Percentiles rank a stretch among this genome's conserved stretches.
Evolutionary conservation across 768 basidiomycete species (phyloP).

Genomic region (Suillus decipiens): DNA sequence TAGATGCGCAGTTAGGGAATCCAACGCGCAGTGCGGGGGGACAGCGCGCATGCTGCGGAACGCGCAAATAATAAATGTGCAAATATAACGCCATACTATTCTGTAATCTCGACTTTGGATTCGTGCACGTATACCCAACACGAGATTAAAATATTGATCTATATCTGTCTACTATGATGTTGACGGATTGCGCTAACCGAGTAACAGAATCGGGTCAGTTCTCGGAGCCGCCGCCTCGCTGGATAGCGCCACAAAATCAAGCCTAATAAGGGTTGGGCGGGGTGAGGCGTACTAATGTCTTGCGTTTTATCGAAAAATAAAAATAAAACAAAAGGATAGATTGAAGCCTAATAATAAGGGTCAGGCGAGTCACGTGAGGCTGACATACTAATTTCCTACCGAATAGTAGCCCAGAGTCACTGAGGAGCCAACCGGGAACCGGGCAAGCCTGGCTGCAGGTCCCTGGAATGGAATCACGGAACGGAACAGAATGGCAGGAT

Average conservation of each 20-base stretch:
- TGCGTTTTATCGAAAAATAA: no score
- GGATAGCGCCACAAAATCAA: not conserved
- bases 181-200: not conserved
- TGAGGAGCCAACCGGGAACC: not conserved
- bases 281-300: no score
- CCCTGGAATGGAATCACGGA: not conserved
- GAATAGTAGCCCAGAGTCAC: not conserved
- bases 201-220: not conserved
- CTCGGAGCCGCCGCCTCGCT: not conserved
- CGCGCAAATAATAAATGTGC: no score
- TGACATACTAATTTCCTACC: no score
- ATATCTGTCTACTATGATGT: not conserved
- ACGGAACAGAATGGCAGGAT: not conserved
- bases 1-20: no score
- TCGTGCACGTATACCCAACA: not conserved
- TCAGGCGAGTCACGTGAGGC: not conserved
- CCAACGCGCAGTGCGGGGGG: no score
- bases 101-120: not conserved
- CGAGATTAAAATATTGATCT: not conserved
- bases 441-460: not conserved
- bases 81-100: not conserved
- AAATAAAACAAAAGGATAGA: no score
- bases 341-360: no score
- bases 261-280: not conserved
- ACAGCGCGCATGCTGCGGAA: no score